Evolutionary conservation across 1,284 basidiomycete genomes (phyloP), one percentile per base, ranked within the genome.

Genomic region (Apiotrichum gamsii): DNA sequence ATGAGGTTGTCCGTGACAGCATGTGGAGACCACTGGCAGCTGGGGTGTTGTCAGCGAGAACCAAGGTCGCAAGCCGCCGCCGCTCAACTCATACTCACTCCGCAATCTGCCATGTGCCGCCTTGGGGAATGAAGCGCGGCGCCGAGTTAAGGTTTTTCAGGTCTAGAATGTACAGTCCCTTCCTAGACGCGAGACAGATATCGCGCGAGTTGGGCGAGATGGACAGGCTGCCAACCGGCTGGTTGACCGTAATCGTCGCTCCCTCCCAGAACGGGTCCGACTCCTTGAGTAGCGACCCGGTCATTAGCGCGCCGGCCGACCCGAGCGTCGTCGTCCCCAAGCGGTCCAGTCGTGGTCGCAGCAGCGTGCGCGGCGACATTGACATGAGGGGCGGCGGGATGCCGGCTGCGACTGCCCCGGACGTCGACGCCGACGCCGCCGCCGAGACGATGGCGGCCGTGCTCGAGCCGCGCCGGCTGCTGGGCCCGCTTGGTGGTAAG

Each of bases 81-180:
- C 9, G 5, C 30, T 29, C 11, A 45, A 4, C 47, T n/a, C n/a
- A n/a, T 39, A 51, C 73, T 61, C 46, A 70, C 68, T 74, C 94
- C 6, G 93, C 93, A 4, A 96, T 90, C 61, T 95, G 90, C 90
- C 93, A 97, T 9, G 87, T 90, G 3, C 91, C 91, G 11, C 90
- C 87, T 71, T 98, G 91, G 3, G 94, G 91, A 10, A 97, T 78
- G 63, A 90, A 96, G 36, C 94, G 81, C 14, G 95, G 94, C 1
- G 90, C 80, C 52, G 87, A 83, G 30, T 88, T 78, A 0, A 90
- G 87, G 21, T 87, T 82, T 52, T 91, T 85, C 8, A 98, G 77
- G 72, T 97, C 94, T 56, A 98, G 86, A 52, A 98, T 91, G 70
- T 90, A 97, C n/a, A 98, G 77, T 0, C 94, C 94, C 56, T 90